Conservation (phyloP, 1,139 yeast genomes). For the Spathaspora sp. region DNA sequence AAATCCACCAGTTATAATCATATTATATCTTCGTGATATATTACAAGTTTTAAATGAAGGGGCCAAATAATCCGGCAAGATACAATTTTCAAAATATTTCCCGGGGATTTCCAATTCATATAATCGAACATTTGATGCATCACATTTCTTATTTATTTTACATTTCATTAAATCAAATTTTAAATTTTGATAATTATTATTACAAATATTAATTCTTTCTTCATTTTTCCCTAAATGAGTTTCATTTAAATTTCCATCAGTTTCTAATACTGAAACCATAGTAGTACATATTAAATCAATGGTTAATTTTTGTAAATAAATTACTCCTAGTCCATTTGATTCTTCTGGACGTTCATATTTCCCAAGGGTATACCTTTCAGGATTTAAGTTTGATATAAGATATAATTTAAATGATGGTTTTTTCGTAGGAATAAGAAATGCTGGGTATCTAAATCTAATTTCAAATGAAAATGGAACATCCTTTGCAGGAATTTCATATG, state of each 20-base stretch:
- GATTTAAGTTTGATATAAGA: conserved; percentile 35
- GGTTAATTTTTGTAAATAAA: conserved; percentile 39
- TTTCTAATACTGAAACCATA: conserved; percentile 35
- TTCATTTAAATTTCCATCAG: conserved; percentile 24
- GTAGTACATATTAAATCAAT: conserved; percentile 38
- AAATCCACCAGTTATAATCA: conserved; percentile 47
- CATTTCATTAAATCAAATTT: conserved; percentile 43
- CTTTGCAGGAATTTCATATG: conserved; percentile 23
- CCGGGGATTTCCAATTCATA: conserved; percentile 50
- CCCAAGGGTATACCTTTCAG: conserved; percentile 35
- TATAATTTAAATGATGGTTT: conserved; percentile 41
- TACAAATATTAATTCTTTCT: conserved; percentile 28
- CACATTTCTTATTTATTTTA: conserved; percentile 25
- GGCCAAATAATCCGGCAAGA: conserved; percentile 49
- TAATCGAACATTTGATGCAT: conserved; percentile 22
- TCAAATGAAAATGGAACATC: conserved; percentile 49
- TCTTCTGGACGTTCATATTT: conserved; percentile 39
- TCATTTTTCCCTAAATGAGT: conserved; percentile 33
- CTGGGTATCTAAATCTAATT: conserved; percentile 46
- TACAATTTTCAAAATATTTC: conserved; percentile 37
- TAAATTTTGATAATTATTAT: conserved; percentile 34
- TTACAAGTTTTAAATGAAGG: conserved; percentile 63
- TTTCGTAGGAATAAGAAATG: conserved; percentile 42
- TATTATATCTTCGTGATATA: conserved; percentile 46
- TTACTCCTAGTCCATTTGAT: conserved; percentile 48